Conservation (phyloP, 805 yeast species). For the Scheffersomyces coipomensis region DNA sequence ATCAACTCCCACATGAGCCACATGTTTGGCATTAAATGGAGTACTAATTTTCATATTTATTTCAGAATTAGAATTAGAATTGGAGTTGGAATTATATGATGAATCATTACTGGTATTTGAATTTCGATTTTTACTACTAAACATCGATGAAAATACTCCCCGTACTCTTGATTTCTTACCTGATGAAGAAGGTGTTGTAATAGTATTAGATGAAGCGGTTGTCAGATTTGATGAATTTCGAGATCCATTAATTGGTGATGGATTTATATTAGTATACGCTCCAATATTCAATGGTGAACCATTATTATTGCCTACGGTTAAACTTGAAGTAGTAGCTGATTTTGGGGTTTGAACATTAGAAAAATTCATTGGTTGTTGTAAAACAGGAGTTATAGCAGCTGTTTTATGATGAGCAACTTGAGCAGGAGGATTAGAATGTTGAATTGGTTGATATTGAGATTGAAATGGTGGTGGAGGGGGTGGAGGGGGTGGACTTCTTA, state of each 20-base stretch:
- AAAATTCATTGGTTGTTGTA: constrained; percentile 13
- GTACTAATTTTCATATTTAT: constrained; percentile 69
- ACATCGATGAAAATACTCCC: constrained; percentile 57
- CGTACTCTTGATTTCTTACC: constrained; percentile 47
- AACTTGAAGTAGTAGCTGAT: neutral
- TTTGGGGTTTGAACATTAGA: constrained; percentile 10
- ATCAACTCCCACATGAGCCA: constrained; percentile 92
- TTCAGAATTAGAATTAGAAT: constrained; percentile 9
- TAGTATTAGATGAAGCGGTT: too few species aligned
- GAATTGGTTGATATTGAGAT: constrained; percentile 5
- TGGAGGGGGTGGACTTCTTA: constrained; percentile 5
- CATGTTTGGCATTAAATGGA: constrained; percentile 87
- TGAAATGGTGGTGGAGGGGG: constrained; percentile 2
- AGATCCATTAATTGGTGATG: constrained; percentile 16
- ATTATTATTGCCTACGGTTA: neutral
- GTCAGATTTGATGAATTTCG: constrained; percentile 2
- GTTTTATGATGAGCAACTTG: constrained; percentile 20
- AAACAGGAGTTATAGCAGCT: constrained; percentile 29
- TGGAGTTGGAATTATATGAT: constrained; percentile 7
- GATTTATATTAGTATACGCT: constrained; percentile 8
- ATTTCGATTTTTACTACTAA: constrained; percentile 29
- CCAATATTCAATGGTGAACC: neutral
- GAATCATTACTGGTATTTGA: constrained; percentile 8
- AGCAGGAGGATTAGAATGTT: constrained; percentile 8
- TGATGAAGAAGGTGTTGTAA: neutral